Percentiles rank a stretch among this genome's conserved stretches.
phyloP scores from a whole-genome alignment of 768 basidiomycete genomes.

The Coprinellus aureogranulatus region DNA sequence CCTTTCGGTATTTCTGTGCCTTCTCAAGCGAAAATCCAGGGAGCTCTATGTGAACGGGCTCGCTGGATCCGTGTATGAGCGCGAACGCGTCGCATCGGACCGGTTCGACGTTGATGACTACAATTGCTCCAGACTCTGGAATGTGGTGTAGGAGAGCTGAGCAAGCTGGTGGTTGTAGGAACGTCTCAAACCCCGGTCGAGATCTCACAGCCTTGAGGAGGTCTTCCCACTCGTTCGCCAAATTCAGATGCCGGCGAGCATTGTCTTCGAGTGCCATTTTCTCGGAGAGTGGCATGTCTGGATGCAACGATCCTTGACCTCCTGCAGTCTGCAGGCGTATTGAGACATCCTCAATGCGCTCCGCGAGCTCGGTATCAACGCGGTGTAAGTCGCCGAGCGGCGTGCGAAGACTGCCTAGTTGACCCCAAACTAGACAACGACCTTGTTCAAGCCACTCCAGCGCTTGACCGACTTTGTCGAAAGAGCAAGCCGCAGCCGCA shows the following conservation, averaged over 20 bases:
- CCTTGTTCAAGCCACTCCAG: conserved; percentile 23
- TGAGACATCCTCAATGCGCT: conserved; percentile 11
- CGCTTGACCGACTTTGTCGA: conserved; percentile 6
- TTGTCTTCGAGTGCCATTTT: conserved; percentile 15
- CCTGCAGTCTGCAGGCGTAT: conserved; percentile 11
- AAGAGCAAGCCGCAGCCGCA: conserved; percentile 10
- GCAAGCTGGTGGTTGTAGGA: conserved; percentile 14
- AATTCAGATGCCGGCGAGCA: conserved; percentile 9
- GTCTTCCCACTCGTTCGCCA: conserved; percentile 18
- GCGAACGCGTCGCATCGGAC: conserved; percentile 20
- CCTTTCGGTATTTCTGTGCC: background rate
- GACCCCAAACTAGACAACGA: conserved; percentile 18
- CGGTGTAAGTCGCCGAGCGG: conserved; percentile 14
- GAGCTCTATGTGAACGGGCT: conserved; percentile 11
- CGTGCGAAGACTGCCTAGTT: conserved; percentile 12
- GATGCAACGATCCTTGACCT: background rate
- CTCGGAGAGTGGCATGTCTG: background rate
- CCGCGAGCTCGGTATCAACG: conserved; percentile 10
- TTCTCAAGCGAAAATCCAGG: conserved; percentile 1
- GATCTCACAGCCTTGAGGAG: conserved; percentile 10
- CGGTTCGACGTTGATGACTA: conserved; percentile 17
- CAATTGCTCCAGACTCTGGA: conserved; percentile 16
- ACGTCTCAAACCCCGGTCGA: conserved; percentile 19
- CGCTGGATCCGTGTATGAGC: conserved; percentile 2
- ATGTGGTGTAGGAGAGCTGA: conserved; percentile 4